Conservation (phyloP, 768 basidiomycete species). For the Mrakia hoshinonis region DNA sequence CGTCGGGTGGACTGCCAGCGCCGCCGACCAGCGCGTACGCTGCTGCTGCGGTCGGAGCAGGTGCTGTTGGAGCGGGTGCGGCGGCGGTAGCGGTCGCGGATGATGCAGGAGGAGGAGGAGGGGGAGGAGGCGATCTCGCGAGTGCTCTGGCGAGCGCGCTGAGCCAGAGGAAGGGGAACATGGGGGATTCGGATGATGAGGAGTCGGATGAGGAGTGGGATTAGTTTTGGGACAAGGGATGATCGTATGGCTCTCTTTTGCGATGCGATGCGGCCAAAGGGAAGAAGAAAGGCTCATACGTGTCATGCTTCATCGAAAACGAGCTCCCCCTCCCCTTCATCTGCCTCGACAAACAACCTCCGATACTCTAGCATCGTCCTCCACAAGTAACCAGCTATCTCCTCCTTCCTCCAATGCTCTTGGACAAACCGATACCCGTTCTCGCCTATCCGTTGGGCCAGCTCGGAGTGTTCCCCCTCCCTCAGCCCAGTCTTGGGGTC, state of each 20-base stretch:
- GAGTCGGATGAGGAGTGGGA: slow-evolving; percentile 40
- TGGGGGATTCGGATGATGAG: slow-evolving; percentile 72
- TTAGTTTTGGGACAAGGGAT: background rate
- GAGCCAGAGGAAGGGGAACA: slow-evolving; percentile 69
- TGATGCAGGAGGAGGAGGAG: slow-evolving; percentile 4
- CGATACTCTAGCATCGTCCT: background rate
- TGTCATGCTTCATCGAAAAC: too few species aligned
- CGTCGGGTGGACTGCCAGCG: background rate
- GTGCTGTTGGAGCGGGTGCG: slow-evolving; percentile 26
- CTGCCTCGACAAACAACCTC: too few species aligned
- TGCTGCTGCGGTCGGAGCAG: slow-evolving; percentile 32
- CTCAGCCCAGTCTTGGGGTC: background rate
- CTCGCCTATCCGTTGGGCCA: too few species aligned
- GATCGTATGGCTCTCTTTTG: background rate
- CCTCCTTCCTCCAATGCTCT: too few species aligned
- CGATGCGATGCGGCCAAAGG: too few species aligned
- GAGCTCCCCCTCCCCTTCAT: too few species aligned
- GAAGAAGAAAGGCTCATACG: too few species aligned
- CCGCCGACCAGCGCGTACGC: background rate
- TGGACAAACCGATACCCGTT: too few species aligned
- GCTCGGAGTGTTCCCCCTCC: too few species aligned
- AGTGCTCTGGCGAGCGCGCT: slow-evolving; percentile 75
- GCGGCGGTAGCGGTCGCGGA: background rate
- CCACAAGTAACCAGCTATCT: too few species aligned
- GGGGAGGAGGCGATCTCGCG: slow-evolving; percentile 65